Evolutionary conservation across 176 grass and related monocot genomes (phyloP).

Genomic region (Oryza coarctata): DNA sequence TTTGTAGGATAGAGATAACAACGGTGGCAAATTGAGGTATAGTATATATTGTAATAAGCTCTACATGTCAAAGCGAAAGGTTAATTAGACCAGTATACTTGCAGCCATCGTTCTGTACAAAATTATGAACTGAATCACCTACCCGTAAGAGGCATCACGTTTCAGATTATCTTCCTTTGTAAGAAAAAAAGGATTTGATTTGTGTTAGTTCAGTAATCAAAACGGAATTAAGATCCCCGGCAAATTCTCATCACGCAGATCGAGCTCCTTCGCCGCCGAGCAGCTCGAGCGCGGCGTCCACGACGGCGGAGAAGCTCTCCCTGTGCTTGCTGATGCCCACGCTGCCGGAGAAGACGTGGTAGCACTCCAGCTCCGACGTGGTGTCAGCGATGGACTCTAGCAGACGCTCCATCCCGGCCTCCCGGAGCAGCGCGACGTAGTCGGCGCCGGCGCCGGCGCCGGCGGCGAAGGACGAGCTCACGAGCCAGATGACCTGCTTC

Average conservation of each 20-base stretch:
- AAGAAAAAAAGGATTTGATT: too few species aligned
- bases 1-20: too few species aligned
- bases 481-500: conserved; percentile 37
- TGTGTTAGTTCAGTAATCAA: too few species aligned
- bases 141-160: too few species aligned
- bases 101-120: too few species aligned
- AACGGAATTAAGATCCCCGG: too few species aligned
- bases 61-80: too few species aligned
- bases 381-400: conserved; percentile 55
- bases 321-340: conserved; percentile 57
- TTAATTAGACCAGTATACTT: too few species aligned
- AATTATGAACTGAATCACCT: too few species aligned
- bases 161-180: too few species aligned
- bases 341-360: conserved; percentile 74
- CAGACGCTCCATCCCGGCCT: conserved; percentile 31
- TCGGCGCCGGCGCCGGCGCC: not conserved
- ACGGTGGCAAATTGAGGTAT: too few species aligned
- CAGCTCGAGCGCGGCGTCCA: conserved; percentile 40
- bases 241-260: not conserved
- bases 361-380: conserved; percentile 70
- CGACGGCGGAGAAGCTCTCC: conserved; percentile 46
- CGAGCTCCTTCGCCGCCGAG: not conserved
- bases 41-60: too few species aligned
- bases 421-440: conserved; percentile 28
- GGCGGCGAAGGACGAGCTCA: not conserved